Base-by-base conservation (phyloP, 148 eudicot genomes). In the Polygonum maritimum region DNA sequence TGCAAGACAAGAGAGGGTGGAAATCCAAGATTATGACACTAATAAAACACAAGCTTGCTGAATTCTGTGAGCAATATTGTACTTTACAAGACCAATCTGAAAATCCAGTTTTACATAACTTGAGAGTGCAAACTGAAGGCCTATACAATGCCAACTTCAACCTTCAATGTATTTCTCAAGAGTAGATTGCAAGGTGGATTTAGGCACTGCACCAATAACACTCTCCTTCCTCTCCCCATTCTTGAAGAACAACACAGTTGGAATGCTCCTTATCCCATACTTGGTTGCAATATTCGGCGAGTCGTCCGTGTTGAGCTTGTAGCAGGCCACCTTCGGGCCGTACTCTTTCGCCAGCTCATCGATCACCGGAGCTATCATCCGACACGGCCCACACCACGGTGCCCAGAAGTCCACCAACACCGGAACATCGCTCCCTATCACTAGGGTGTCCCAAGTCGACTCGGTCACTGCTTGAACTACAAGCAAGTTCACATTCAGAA, bases 371-470 rank as follows among this genome's bases (percentile, higher is more conserved):
- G 87, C 85, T 2, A 90, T 90, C 82, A 91, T 76, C 79, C 88
- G 75, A 78, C 96, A 91, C 1, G 92, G 92, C 16, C 92, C 96
- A 8, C 96, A 87, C 92, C 89, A 87, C 21, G 92, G 96, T 6
- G 96, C 96, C 96, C 96, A 91, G 72, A 91, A 87, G 60, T 88
- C 92, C 15, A 91, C 96, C 52, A 91, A 71, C 31, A 87, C 96
- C 1, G 89, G 89, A 3, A 74, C 76, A 16, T 81, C 81, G 71
- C 85, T 81, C 13, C 70, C 88, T 1, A 91, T 54, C 33, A 91
- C 96, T 0, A 74, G 79, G 16, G 51, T 77, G 2, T 83, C 78
- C 96, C 96, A 91, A 67, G 73, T 79, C 16, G 86, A 39, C 9
- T 86, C 89, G 26, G 83, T 87, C 70, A 87, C 90, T 18, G 75